Evolutionary conservation across 2,329 filamentous ascomycete species (phyloP).

Genomic region (Beauveria australis): DNA sequence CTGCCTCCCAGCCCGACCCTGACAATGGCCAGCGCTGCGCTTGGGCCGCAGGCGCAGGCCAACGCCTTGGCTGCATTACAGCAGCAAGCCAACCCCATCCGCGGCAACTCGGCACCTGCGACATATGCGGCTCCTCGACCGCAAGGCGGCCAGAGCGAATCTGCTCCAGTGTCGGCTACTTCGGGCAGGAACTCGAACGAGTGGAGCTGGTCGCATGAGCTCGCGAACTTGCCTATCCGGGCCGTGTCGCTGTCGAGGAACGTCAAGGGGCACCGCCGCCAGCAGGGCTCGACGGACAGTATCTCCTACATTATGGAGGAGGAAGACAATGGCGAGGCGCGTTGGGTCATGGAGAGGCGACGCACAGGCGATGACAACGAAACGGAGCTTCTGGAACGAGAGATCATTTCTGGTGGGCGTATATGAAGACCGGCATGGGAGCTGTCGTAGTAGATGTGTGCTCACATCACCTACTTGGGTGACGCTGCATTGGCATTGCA

Average conservation of each 20-base stretch:
- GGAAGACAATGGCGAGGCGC: conserved; percentile 47
- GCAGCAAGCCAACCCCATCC: not conserved
- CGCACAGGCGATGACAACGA: conserved; percentile 58
- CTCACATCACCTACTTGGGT: no score
- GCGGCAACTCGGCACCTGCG: conserved; percentile 9
- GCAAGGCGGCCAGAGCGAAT: not conserved
- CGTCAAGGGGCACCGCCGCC: conserved; percentile 34
- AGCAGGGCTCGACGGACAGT: conserved; percentile 55
- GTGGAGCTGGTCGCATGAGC: conserved; percentile 9
- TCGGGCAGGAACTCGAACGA: conserved; percentile 1
- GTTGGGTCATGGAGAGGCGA: conserved; percentile 64
- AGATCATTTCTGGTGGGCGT: conserved; percentile 51
- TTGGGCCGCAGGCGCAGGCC: not conserved
- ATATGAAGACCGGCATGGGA: conserved; percentile 24
- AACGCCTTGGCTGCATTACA: not conserved
- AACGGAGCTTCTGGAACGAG: conserved; percentile 55
- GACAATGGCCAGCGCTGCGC: conserved; percentile 31
- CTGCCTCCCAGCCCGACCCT: conserved; percentile 43
- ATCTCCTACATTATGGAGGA: conserved; percentile 62
- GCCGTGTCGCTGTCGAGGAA: conserved; percentile 10
- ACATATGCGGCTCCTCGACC: not conserved
- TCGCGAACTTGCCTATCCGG: not conserved
- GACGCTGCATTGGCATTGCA: no score
- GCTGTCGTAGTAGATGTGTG: not conserved
- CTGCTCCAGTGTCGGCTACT: conserved; percentile 9